Base-by-base conservation (phyloP, 176 grass and related monocot species). In the Coix lacrymajobi region DNA sequence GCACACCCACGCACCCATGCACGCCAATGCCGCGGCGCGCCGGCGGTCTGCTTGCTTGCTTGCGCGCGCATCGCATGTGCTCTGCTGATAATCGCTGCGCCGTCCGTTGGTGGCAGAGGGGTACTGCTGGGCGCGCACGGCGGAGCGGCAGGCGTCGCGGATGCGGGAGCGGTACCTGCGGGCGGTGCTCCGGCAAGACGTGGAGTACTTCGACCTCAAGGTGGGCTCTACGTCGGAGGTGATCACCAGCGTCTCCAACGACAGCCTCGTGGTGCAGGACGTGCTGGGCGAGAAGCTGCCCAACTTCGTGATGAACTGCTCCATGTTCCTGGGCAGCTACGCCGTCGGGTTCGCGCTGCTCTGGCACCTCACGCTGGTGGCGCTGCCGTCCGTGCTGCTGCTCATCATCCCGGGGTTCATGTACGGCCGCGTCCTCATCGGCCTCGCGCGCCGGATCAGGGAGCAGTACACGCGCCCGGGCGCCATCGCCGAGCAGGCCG, bases 141-240 rank as follows among this genome's bases (percentile, higher is more conserved):
- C 84, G 25, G 96, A 98, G 90, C 74, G 96, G 62, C 96, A 98
- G 81, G 92, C 96, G 51, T 98, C 96, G 85, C 75, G 82, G 83
- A 98, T 98, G 96, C 90, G 96, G 12, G 92, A 73, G 11, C 56
- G 85, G 51, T 98, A 98, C 76, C 92, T 98, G 4, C 77, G 76
- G 25, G 96, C 96, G 8, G 96, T 98, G 61, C 87, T 98, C 71
- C 82, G 96, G 81, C 96, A 98, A 75, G 96, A 98, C 81, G 89
- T 95, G 41, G 96, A 93, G 96, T 98, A 95, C 86, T 98, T 98
- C 67, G 96, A 98, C 83, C 88, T 98, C 41, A 95, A 91, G 73
- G 90, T 76, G 0, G 96, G 87, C 0, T 91, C 96, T 0, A 91
- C 92, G 11, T 87, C 88, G 31, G 96, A 98, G 76, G 96, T 98